Evolutionary conservation across 164 flowering plant genomes (phyloP).

Genomic region (Hamamelis virginiana): DNA sequence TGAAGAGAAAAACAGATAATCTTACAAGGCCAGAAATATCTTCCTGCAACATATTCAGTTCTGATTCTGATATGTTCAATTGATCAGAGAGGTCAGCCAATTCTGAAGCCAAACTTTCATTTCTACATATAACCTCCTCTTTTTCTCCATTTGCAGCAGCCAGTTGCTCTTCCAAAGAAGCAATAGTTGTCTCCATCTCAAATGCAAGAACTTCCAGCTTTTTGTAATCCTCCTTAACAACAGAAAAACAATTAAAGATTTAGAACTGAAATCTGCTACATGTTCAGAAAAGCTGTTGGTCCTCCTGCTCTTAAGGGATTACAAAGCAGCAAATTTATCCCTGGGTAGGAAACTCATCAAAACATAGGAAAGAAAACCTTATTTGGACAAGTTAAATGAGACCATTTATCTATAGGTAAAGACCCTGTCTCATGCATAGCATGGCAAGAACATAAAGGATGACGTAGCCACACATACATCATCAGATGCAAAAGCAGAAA

Average conservation of each 20-base stretch:
- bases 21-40: constrained; percentile 68
- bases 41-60: constrained; percentile 48
- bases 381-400: no score
- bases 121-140: constrained; percentile 45
- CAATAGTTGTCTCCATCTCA: constrained; percentile 86
- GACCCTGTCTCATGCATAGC: no score
- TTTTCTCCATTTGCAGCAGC: constrained; percentile 48
- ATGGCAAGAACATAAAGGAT: no score
- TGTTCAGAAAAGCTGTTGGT: not conserved
- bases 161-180: constrained; percentile 75
- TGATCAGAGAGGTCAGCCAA: constrained; percentile 45
- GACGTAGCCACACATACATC: no score
- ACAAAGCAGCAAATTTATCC: not conserved
- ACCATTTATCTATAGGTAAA: no score
- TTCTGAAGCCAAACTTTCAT: constrained; percentile 59
- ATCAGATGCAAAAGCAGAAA: no score
- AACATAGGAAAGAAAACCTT: no score
- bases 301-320: not conserved
- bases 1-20: constrained; percentile 11
- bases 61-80: constrained; percentile 39
- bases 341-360: not conserved
- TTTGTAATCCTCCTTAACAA: constrained; percentile 60
- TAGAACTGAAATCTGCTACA: not conserved
- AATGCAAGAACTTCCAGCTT: constrained; percentile 78
- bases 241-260: constrained; percentile 6